Base-by-base conservation (phyloP, 2,329 filamentous ascomycete genomes). In the Trichoderma guizhouense region DNA sequence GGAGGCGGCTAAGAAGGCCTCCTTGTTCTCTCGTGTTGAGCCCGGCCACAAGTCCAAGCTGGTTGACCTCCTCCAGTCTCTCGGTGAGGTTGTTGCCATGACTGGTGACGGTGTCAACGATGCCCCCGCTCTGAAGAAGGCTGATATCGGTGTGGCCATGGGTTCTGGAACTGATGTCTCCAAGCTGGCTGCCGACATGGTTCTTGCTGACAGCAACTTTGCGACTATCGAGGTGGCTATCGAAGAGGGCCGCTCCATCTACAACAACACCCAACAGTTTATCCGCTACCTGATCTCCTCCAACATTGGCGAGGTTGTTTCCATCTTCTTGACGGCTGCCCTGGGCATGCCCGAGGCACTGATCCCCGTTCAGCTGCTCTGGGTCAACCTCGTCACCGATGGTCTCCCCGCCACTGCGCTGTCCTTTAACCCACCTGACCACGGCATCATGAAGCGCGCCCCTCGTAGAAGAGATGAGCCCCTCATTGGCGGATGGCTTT, bases 211-310 rank as follows among this genome's bases (percentile, higher is more conserved):
- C 83, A 94, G 98, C 84, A 99, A 99, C 86, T 99, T 99, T 82
- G 96, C 96, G 74, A 99, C 96, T 4, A 99, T 99, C 76, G 93
- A 97, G 81, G 87, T 94, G 71, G 96, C 96, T 64, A 95, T 99
- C 74, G 96, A 99, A 81, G 96, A 99, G 84, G 96, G 96, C 69
- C 92, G 96, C 74, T 95, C 95, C 74, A 99, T 99, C 84, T 99
- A 98, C 89, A 98, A 96, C 91, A 99, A 99, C 87, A 99, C 96
- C 7, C 96, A 99, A 81, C 96, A 99, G 82, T 99, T 99, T 83
- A 99, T 99, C 83, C 93, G 97, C 64, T 99, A 99, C 82, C 89
- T 99, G 73, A 99, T 99, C 81, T 98, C 95, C 9, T 98, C 95
- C 75, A 99, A 99, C 85, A 99, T 99, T 76, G 97, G 96, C 78